A percentile compares a stretch with the other conserved stretches of the same genome.
These are phyloP conservation scores for Myxozyma sirexii DNA, from an alignment of 805 yeast genomes.

Conservation along the genomic window DNA sequence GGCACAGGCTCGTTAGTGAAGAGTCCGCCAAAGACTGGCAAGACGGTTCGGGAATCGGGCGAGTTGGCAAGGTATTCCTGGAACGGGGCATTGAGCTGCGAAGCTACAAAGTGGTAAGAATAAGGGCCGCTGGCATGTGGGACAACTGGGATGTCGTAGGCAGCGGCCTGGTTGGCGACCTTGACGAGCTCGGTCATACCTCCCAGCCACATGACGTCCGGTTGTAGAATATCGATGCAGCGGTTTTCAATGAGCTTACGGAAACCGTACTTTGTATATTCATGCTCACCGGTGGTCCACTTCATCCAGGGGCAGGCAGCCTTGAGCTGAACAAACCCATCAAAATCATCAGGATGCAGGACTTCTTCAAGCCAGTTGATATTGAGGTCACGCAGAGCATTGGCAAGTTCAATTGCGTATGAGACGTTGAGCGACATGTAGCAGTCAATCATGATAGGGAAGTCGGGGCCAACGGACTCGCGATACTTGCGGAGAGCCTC, in stretches of 20 bases:
- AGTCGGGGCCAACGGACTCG: constrained; percentile 53
- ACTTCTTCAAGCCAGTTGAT: constrained; percentile 59
- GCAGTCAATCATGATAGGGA: constrained; percentile 58
- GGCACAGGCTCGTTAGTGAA: constrained; percentile 55
- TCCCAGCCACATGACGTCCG: constrained; percentile 60
- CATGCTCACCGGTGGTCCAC: constrained; percentile 59
- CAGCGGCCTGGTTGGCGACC: constrained; percentile 54
- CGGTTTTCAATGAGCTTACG: constrained; percentile 55
- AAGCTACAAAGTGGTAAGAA: constrained; percentile 54
- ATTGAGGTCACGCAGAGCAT: constrained; percentile 49
- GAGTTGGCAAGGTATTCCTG: constrained; percentile 57
- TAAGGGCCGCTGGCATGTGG: constrained; percentile 60
- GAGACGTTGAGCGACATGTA: constrained; percentile 55
- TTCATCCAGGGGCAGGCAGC: constrained; percentile 52
- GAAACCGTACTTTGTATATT: constrained; percentile 55
- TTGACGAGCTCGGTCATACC: constrained; percentile 54
- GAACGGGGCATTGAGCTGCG: constrained; percentile 55
- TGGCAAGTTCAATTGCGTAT: constrained; percentile 51
- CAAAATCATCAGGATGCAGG: constrained; percentile 55
- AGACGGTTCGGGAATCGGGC: constrained; percentile 50
- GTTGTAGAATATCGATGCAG: constrained; percentile 53
- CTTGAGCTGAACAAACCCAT: constrained; percentile 52
- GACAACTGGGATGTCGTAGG: constrained; percentile 56
- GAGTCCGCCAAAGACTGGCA: constrained; percentile 53
- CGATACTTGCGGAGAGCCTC: constrained; percentile 51